These are phyloP conservation scores for Cryphonectria radicalis DNA, from an alignment of 2,329 filamentous ascomycete genomes.

Conservation along the genomic window DNA sequence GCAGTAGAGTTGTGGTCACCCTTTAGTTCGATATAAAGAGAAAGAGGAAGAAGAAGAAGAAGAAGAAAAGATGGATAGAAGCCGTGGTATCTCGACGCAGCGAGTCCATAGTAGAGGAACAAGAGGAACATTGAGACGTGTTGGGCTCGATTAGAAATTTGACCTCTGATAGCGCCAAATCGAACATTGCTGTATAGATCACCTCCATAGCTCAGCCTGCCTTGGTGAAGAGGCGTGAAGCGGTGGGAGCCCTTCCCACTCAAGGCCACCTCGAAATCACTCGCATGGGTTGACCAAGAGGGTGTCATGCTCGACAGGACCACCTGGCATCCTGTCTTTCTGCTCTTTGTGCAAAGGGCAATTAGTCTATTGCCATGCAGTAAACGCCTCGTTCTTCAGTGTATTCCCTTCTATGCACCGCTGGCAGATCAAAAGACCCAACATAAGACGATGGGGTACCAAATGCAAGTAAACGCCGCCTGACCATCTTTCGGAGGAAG, in stretches of 20 bases:
- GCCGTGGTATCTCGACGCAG: not conserved
- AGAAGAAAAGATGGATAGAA: not conserved
- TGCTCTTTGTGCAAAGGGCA: not conserved
- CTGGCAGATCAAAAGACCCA: not conserved
- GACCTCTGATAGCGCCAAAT: not conserved
- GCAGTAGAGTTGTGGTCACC: conserved; percentile 6
- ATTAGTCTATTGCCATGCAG: not conserved
- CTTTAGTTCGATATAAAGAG: not conserved
- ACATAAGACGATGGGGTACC: not conserved
- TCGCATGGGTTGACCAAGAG: not conserved
- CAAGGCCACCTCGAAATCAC: not conserved
- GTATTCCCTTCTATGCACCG: not conserved
- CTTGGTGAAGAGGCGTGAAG: not conserved
- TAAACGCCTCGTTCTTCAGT: not conserved
- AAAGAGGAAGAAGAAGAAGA: too few species aligned
- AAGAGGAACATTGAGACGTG: not conserved
- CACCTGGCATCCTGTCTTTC: not conserved
- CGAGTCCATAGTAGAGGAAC: not conserved
- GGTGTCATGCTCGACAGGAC: not conserved
- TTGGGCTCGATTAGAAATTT: not conserved
- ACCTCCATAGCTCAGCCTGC: not conserved
- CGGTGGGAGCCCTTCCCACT: too few species aligned
- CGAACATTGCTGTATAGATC: not conserved
- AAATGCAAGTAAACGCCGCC: not conserved
- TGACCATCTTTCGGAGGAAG: not conserved